Evolutionary conservation across 2,329 filamentous ascomycete genomes (phyloP).

Genomic region (Metarhizium rileyi): DNA sequence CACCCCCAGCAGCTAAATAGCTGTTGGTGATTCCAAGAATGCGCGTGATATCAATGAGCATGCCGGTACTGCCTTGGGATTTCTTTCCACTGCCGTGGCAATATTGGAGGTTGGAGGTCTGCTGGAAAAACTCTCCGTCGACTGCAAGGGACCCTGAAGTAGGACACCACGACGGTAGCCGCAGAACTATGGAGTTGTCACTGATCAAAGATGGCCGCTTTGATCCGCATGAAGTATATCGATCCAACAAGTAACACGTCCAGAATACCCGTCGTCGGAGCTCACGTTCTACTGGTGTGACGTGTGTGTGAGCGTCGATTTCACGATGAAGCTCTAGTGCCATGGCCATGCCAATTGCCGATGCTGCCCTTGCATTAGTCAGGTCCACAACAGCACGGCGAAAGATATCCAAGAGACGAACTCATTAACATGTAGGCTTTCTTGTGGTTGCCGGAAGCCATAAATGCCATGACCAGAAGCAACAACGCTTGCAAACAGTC

Average conservation of each 20-base stretch:
- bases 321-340: slow-evolving; percentile 76
- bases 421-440: slow-evolving; percentile 81
- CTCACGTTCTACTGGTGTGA: slow-evolving; percentile 62
- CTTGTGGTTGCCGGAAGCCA: slow-evolving; percentile 68
- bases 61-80: slow-evolving; percentile 64
- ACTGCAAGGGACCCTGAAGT: slow-evolving; percentile 50
- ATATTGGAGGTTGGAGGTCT: slow-evolving; percentile 67
- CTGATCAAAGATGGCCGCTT: slow-evolving; percentile 71
- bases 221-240: slow-evolving; percentile 73
- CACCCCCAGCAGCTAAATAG: slow-evolving; percentile 75
- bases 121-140: slow-evolving; percentile 74
- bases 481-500: slow-evolving; percentile 69
- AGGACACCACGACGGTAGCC: slow-evolving; percentile 65
- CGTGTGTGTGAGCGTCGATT: slow-evolving; percentile 49
- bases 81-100: slow-evolving; percentile 59
- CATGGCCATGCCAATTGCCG: slow-evolving; percentile 64
- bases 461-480: slow-evolving; percentile 65
- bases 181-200: slow-evolving; percentile 66
- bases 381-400: neutral
- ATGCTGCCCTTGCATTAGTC: slow-evolving; percentile 1
- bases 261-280: slow-evolving; percentile 74
- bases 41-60: slow-evolving; percentile 76
- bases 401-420: slow-evolving; percentile 28
- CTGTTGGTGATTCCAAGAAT: slow-evolving; percentile 76
- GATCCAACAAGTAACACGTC: slow-evolving; percentile 79